Evolutionary conservation across 306 rosid species (phyloP).

Genomic region (Pyrus communis): DNA sequence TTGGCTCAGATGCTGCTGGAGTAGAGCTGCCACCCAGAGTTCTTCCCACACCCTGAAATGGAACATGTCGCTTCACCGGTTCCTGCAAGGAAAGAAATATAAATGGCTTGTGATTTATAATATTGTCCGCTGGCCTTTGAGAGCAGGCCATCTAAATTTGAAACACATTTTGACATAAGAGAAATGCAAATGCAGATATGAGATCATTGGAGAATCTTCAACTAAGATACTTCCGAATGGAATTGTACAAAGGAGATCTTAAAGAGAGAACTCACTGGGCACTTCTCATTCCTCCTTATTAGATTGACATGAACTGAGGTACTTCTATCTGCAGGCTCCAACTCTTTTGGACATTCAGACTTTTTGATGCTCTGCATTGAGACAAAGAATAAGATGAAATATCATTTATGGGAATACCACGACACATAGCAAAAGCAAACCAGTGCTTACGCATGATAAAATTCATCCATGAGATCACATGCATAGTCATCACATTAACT

Average conservation of each 20-base stretch:
- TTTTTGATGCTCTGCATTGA: slow-evolving; percentile 73
- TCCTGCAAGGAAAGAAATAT: slow-evolving; percentile 44
- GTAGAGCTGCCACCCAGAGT: slow-evolving; percentile 82
- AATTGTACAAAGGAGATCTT: not conserved
- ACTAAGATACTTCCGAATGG: not conserved
- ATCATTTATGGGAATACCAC: not conserved
- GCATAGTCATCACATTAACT: not conserved
- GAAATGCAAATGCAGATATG: not conserved
- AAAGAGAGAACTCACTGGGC: slow-evolving; percentile 57
- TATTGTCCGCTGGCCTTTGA: not conserved
- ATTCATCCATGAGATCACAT: not conserved
- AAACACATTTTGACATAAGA: not conserved
- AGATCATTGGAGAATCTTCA: not conserved
- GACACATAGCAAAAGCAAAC: not conserved
- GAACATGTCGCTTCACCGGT: slow-evolving; percentile 48
- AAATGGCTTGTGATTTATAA: not conserved
- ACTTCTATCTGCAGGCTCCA: slow-evolving; percentile 79
- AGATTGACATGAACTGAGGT: slow-evolving; percentile 80
- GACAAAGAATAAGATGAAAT: slow-evolving; percentile 11
- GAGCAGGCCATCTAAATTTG: not conserved
- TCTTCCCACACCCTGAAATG: slow-evolving; percentile 93
- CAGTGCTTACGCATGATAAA: not conserved
- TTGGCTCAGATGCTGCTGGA: slow-evolving; percentile 39
- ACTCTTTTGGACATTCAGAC: slow-evolving; percentile 92
- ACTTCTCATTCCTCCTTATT: slow-evolving; percentile 72